Evolutionary conservation across 306 rosid species (phyloP), one percentile per base, ranked within the genome.

Genomic region (Alnus rubra): DNA sequence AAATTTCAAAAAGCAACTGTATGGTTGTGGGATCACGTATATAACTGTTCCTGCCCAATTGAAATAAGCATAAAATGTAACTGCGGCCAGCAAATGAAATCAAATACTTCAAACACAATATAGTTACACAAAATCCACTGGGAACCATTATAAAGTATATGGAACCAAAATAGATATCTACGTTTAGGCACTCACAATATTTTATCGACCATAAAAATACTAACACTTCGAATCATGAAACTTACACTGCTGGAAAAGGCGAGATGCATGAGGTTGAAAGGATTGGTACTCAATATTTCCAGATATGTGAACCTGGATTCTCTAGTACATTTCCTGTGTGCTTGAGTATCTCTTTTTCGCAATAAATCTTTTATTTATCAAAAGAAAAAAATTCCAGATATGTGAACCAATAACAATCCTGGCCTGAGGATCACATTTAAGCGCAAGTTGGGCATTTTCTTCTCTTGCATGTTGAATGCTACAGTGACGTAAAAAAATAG

Each of bases 1-100:
- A 90, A 84, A 94, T 86, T 87, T 91, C 97, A 72, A 86, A 91
- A 82, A 94, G 94, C 87, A 92, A 69, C 71, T 88, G 95, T 88
- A 92, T 91, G 37, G 87, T 84, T 31, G 89, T 79, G 0, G 90
- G 89, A 86, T 92, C 90, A 75, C 86, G 71, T 79, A 92, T 82
- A 73, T 13, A 83, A 71, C 84, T 84, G 42, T 73, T 76, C 97
- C 98, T 92, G 97, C 74, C 73, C 69, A 88, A 86, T 49, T 12
- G 82, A 85, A 74, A 82, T 35, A 74, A 86, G 56, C 82, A 82
- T 71, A 51, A 74, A 42, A 69, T 64, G 79, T 39, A 69, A 69
- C 64, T 65, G 59, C 75, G 69, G 49, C 68, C 68, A 49, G 37
- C 76, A 76, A 79, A 74, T 78, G 50, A 55, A 72, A 73, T 59